These are phyloP conservation scores for Coemansia sp. DNA, from an alignment of 192 early-diverging fungal genomes.

Conservation along the genomic window DNA sequence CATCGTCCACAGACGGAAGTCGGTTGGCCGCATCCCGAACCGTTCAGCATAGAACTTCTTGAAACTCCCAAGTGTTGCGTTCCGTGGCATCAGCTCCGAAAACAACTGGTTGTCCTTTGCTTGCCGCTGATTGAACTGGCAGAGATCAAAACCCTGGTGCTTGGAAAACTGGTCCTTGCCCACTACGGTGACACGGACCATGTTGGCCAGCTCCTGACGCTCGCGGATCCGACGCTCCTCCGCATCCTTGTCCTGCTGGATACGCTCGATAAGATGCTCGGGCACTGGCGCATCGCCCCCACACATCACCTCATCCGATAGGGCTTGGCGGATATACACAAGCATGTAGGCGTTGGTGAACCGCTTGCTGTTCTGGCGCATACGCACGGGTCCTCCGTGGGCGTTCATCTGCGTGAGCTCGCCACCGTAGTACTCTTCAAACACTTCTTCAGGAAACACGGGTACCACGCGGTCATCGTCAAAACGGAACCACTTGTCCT, in stretches of 20 bases:
- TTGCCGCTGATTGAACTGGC: constrained; percentile 65
- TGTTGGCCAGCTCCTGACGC: constrained; percentile 63
- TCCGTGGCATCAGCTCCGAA: constrained; percentile 36
- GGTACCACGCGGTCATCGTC: constrained; percentile 94
- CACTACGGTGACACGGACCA: constrained; percentile 56
- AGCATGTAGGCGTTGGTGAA: constrained; percentile 99
- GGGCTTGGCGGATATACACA: constrained; percentile 87
- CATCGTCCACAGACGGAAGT: constrained; percentile 83
- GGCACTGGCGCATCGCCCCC: constrained; percentile 75
- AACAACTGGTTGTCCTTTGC: constrained; percentile 35
- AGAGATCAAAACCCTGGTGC: constrained; percentile 87
- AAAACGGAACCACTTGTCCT: constrained; percentile 88
- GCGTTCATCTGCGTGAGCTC: constrained; percentile 51
- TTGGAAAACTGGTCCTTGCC: constrained; percentile 66
- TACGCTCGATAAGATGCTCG: constrained; percentile 67
- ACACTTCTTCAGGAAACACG: constrained; percentile 74
- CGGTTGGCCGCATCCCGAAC: constrained; percentile 50
- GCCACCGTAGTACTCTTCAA: constrained; percentile 95
- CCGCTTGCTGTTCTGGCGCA: constrained; percentile 60
- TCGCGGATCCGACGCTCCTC: constrained; percentile 67
- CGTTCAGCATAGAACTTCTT: constrained; percentile 55
- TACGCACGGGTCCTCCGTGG: constrained; percentile 43
- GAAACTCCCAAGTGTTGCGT: constrained; percentile 47
- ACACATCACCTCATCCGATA: constrained; percentile 71
- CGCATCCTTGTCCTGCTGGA: constrained; percentile 65